These are phyloP conservation scores for Penicillium longicatenatum DNA, from an alignment of 495 filamentous ascomycete genomes.

Conservation along the genomic window DNA sequence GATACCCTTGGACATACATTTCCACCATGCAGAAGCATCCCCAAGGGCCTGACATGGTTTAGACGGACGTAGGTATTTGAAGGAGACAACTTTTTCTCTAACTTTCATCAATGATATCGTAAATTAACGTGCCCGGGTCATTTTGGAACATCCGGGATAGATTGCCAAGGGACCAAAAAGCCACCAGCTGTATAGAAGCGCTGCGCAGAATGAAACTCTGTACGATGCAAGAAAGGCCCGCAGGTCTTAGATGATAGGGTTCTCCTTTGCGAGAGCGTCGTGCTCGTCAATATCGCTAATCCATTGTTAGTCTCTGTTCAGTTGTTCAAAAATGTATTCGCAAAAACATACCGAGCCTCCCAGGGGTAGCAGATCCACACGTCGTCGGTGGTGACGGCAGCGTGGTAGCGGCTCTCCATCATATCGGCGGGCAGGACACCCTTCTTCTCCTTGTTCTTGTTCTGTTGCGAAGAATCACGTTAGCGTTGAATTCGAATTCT, in stretches of 20 bases:
- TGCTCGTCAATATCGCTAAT: constrained; percentile 88
- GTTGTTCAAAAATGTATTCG: neutral
- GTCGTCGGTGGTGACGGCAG: constrained; percentile 84
- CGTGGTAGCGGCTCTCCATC: constrained; percentile 77
- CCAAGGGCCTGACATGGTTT: neutral
- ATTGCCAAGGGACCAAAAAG: constrained; percentile 13
- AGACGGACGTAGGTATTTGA: neutral
- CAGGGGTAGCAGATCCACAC: constrained; percentile 99
- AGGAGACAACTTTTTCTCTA: constrained; percentile 28
- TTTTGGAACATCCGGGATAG: constrained; percentile 13
- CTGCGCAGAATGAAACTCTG: constrained; percentile 25
- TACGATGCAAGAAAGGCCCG: constrained; percentile 20
- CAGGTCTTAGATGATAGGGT: constrained; percentile 37
- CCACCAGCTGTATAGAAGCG: constrained; percentile 20
- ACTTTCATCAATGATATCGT: constrained; percentile 37
- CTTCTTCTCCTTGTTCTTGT: constrained; percentile 96
- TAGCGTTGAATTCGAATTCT: constrained; percentile 1
- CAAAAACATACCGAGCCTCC: constrained; percentile 76
- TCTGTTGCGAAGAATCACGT: constrained; percentile 49
- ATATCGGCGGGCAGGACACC: constrained; percentile 80
- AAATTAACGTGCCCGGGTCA: constrained; percentile 22
- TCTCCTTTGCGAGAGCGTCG: constrained; percentile 66
- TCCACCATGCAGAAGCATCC: neutral
- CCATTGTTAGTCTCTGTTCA: constrained; percentile 11
- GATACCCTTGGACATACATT: constrained; percentile 23